A percentile compares a stretch with the other conserved stretches of the same genome.
These are phyloP conservation scores for Jimgerdemannia lactiflua DNA, from an alignment of 192 early-diverging fungal genomes.

Conservation along the genomic window DNA sequence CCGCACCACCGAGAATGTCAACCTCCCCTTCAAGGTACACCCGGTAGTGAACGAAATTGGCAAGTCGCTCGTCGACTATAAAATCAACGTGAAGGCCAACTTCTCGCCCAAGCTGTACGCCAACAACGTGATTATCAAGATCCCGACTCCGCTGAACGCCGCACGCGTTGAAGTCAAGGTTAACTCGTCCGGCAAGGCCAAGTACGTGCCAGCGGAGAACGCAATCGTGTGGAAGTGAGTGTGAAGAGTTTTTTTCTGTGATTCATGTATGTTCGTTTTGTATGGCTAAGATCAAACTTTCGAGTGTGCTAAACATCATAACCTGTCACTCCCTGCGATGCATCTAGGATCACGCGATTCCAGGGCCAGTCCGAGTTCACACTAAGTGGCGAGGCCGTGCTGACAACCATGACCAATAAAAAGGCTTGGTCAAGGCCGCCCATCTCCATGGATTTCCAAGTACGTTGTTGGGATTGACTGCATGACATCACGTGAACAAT, in stretches of 20 bases:
- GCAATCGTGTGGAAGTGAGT: conserved; percentile 92
- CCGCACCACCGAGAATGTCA: conserved; percentile 94
- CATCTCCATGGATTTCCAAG: conserved; percentile 91
- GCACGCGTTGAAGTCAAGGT: conserved; percentile 80
- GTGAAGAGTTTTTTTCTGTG: neutral
- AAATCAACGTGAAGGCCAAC: conserved; percentile 85
- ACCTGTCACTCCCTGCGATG: conserved; percentile 28
- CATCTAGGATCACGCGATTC: conserved; percentile 79
- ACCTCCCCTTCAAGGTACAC: conserved; percentile 92
- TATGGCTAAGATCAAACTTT: too few relatives aligned
- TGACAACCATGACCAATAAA: conserved; percentile 80
- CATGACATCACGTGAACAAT: too few relatives aligned
- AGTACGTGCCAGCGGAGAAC: conserved; percentile 94
- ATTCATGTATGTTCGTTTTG: neutral
- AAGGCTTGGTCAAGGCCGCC: conserved; percentile 94
- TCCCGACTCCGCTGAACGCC: conserved; percentile 92
- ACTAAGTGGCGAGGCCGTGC: conserved; percentile 78
- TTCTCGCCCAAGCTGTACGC: conserved; percentile 88
- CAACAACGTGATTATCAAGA: conserved; percentile 82
- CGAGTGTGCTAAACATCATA: too few relatives aligned
- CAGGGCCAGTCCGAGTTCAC: conserved; percentile 87
- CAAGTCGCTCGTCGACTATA: conserved; percentile 82
- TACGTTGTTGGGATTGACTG: conserved; percentile 5
- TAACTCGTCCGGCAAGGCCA: conserved; percentile 77
- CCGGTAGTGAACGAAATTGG: conserved; percentile 89